Evolutionary conservation across 176 grass and related monocot genomes (phyloP).

Genomic region (Oryza officinalis): DNA sequence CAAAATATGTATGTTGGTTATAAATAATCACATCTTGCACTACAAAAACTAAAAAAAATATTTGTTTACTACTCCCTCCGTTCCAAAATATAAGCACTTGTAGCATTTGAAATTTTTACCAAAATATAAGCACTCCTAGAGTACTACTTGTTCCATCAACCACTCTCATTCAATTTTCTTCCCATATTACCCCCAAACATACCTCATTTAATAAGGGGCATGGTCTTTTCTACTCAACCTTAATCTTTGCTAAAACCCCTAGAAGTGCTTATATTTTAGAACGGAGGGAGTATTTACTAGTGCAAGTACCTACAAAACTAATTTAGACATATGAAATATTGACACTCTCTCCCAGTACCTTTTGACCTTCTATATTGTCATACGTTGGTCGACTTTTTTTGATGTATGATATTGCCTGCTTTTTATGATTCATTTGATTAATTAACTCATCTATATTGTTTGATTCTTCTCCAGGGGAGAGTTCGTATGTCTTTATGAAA

Average conservation of each 20-base stretch:
- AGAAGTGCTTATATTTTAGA: too few relatives aligned
- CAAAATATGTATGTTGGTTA: background rate
- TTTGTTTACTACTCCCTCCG: background rate
- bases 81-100: too few relatives aligned
- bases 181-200: too few relatives aligned
- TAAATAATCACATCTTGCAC: background rate
- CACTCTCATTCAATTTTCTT: too few relatives aligned
- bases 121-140: too few relatives aligned
- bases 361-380: background rate
- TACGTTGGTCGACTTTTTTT: constrained; percentile 18
- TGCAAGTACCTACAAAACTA: constrained; percentile 5
- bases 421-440: constrained; percentile 5
- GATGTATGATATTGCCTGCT: background rate
- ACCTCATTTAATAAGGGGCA: too few relatives aligned
- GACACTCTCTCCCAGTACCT: background rate
- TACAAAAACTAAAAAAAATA: background rate
- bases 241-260: too few relatives aligned
- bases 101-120: too few relatives aligned
- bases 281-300: background rate
- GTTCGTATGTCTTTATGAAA: constrained; percentile 80
- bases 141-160: too few relatives aligned
- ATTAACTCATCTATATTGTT: constrained; percentile 9
- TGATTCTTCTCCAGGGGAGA: constrained; percentile 52
- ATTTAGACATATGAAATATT: constrained; percentile 6
- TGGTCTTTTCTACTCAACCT: too few relatives aligned